Evolutionary conservation across 2,329 filamentous ascomycete genomes (phyloP).

Genomic region (Exophiala viscosa): DNA sequence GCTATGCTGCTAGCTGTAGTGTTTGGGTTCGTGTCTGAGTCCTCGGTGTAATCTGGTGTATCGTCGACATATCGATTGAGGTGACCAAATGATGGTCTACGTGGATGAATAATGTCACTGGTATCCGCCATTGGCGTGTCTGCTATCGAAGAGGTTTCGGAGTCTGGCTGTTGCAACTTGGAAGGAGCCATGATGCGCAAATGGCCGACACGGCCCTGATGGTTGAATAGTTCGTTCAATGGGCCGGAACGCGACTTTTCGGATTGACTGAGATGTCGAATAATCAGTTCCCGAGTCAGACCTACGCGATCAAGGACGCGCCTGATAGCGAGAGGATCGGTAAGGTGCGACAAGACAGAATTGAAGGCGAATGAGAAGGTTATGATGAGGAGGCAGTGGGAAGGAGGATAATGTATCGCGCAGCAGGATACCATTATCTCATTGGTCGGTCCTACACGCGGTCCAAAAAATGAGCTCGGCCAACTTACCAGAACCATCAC

Average conservation of each 20-base stretch:
- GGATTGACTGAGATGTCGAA: neutral
- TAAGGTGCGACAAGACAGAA: neutral
- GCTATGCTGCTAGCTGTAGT: conserved; percentile 77
- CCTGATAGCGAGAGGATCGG: neutral
- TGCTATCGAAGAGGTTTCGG: conserved; percentile 41
- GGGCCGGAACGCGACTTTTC: conserved; percentile 14
- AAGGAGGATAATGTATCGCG: conserved; percentile 1
- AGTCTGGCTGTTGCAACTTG: conserved; percentile 32
- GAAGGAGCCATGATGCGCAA: conserved; percentile 40
- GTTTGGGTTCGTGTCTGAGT: conserved; percentile 64
- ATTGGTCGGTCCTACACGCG: neutral
- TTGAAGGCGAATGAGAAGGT: conserved; percentile 10
- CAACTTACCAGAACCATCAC: neutral
- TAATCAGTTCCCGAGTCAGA: neutral
- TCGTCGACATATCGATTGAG: conserved; percentile 48
- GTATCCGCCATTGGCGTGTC: conserved; percentile 48
- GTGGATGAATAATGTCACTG: conserved; percentile 21
- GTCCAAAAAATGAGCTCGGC: neutral
- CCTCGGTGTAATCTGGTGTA: conserved; percentile 59
- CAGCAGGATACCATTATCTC: neutral
- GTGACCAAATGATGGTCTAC: conserved; percentile 28
- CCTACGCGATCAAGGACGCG: neutral
- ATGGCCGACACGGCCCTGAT: conserved; percentile 19
- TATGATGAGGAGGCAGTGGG: neutral
- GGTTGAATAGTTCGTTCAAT: conserved; percentile 16